These are phyloP conservation scores for Leccinellum luteum DNA, from an alignment of 768 basidiomycete species.

Conservation along the genomic window DNA sequence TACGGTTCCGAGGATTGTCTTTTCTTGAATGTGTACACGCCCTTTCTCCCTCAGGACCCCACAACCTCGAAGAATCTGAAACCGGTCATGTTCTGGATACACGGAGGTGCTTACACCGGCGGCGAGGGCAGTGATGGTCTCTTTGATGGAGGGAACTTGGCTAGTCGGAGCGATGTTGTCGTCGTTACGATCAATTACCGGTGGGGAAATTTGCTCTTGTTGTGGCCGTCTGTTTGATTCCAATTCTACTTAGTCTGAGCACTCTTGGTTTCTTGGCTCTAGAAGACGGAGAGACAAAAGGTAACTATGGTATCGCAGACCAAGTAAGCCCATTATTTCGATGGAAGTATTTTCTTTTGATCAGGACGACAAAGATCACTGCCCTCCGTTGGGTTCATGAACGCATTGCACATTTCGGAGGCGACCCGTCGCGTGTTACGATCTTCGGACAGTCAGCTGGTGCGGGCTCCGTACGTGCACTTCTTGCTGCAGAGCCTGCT, in stretches of 20 bases:
- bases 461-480: conserved; percentile 41
- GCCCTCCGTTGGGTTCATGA: conserved; percentile 46
- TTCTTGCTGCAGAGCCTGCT: conserved; percentile 35
- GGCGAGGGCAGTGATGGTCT: conserved; percentile 39
- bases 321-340: not conserved
- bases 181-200: conserved; percentile 39
- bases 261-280: conserved; percentile 12
- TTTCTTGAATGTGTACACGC: conserved; percentile 47
- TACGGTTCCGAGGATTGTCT: conserved; percentile 43
- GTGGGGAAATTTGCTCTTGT: not conserved
- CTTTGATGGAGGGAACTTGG: conserved; percentile 45
- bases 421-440: conserved; percentile 50
- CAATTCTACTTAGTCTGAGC: not conserved
- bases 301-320: conserved; percentile 14
- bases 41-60: conserved; percentile 30
- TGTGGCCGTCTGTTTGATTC: not conserved
- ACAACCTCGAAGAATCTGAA: conserved; percentile 26
- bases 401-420: conserved; percentile 57
- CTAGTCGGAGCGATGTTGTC: conserved; percentile 43
- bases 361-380: conserved; percentile 7
- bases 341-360: not conserved
- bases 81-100: conserved; percentile 51
- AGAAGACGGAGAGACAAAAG: conserved; percentile 7
- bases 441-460: conserved; percentile 58
- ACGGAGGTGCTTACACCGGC: conserved; percentile 45